Conservation (phyloP, 768 basidiomycete genomes). For the Chalciporus sphaerocephalus region DNA sequence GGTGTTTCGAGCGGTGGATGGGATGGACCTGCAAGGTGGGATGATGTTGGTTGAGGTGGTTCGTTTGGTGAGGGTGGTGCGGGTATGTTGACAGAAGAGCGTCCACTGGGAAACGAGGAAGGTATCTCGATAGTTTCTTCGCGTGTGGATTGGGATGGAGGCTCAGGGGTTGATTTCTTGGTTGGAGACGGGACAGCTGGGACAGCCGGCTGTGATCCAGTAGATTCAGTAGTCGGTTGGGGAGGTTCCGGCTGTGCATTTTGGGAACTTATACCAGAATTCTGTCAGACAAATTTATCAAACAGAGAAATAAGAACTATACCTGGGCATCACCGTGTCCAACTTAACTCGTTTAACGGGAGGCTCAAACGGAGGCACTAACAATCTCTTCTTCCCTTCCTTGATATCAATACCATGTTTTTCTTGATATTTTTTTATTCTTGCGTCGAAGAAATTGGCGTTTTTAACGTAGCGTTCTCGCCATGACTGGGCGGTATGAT, state of each 20-base stretch:
- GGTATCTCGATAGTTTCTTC: not conserved
- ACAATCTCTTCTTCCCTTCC: constrained; percentile 3
- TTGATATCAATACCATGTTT: constrained; percentile 21
- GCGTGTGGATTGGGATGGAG: not conserved
- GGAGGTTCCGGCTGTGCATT: not conserved
- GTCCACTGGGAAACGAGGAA: not conserved
- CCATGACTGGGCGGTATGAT: constrained; percentile 62
- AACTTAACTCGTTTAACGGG: constrained; percentile 10
- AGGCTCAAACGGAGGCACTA: not conserved
- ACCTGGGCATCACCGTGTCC: not conserved
- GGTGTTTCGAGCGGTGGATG: not conserved
- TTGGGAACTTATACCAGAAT: not conserved
- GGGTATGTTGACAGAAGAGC: not conserved
- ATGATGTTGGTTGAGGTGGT: not conserved
- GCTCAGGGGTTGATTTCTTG: not conserved
- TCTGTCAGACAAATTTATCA: not conserved
- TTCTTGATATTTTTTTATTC: constrained; percentile 39
- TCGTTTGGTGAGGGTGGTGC: not conserved
- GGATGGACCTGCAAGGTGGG: not conserved
- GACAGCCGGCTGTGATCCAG: not conserved
- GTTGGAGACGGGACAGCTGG: not conserved
- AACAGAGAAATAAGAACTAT: not conserved
- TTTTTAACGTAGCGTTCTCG: constrained; percentile 55
- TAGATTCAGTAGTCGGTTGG: not conserved
- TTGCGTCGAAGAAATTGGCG: constrained; percentile 35